Evolutionary conservation across 2,329 filamentous ascomycete genomes (phyloP).

Genomic region (Zelopaecilomyces penicillatus): DNA sequence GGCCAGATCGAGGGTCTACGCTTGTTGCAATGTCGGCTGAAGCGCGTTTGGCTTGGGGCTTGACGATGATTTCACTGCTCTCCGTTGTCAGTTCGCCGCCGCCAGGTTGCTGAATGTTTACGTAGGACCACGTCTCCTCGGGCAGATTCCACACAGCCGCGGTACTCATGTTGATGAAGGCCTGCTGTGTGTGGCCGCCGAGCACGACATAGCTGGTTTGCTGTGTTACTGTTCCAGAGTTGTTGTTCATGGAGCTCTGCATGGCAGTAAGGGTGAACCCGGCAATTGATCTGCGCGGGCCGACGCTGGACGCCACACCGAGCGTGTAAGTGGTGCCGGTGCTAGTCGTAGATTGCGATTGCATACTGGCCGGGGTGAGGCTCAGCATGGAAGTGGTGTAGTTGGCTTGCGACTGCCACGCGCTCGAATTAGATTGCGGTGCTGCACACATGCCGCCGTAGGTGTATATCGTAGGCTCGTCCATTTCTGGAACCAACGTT

Average conservation of each 20-base stretch:
- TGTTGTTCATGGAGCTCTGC: conserved; percentile 59
- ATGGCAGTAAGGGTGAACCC: conserved; percentile 78
- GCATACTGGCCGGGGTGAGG: conserved; percentile 38
- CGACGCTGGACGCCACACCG: conserved; percentile 36
- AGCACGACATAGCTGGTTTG: conserved; percentile 73
- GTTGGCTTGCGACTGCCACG: conserved; percentile 60
- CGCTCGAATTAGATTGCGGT: conserved; percentile 28
- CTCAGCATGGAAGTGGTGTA: conserved; percentile 77
- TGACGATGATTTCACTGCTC: conserved; percentile 39
- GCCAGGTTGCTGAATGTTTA: conserved; percentile 48
- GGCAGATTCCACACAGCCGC: conserved; percentile 81
- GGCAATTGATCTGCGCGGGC: conserved; percentile 69
- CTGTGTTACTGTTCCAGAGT: conserved; percentile 56
- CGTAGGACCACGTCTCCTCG: conserved; percentile 77
- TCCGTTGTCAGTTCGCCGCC: conserved; percentile 33
- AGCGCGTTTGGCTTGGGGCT: conserved; percentile 13
- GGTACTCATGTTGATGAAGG: conserved; percentile 92
- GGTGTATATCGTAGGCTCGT: conserved; percentile 54
- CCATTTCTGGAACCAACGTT: conserved; percentile 43
- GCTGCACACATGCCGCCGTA: conserved; percentile 87
- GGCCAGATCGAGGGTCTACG: conserved; percentile 78
- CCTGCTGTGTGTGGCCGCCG: conserved; percentile 73
- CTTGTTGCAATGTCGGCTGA: conserved; percentile 21
- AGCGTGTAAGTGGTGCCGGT: conserved; percentile 25
- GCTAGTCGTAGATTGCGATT: not conserved